Percentiles rank a stretch among this genome's conserved stretches.
Conservation (phyloP, 192 early-diverging fungal genomes). For the Spizellomyces sp. region DNA sequence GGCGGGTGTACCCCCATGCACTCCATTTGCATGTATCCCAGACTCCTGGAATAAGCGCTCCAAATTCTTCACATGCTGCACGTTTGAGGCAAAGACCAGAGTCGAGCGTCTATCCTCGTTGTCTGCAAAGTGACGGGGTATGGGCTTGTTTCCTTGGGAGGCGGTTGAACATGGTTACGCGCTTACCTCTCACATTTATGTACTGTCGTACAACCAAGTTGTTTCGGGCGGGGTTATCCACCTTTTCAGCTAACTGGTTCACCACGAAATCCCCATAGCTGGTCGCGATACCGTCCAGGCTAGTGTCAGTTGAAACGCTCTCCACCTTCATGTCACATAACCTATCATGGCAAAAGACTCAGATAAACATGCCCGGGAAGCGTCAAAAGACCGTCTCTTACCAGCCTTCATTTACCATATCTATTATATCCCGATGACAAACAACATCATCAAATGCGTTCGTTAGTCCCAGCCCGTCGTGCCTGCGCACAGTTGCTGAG, state of each 20-base stretch:
- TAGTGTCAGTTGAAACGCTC: slow-evolving; percentile 64
- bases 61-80: slow-evolving; percentile 71
- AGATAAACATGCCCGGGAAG: neutral
- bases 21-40: slow-evolving; percentile 46
- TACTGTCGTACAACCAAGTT: slow-evolving; percentile 2
- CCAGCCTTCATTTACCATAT: slow-evolving; percentile 87
- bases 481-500: slow-evolving; percentile 84
- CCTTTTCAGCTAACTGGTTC: slow-evolving; percentile 42
- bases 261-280: slow-evolving; percentile 64
- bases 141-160: neutral
- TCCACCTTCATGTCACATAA: slow-evolving; percentile 67
- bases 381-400: slow-evolving; percentile 10
- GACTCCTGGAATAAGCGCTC: slow-evolving; percentile 49
- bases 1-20: slow-evolving; percentile 57
- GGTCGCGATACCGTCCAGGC: slow-evolving; percentile 52
- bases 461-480: slow-evolving; percentile 74
- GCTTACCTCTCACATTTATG: slow-evolving; percentile 5
- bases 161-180: neutral
- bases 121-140: neutral
- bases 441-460: slow-evolving; percentile 77
- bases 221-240: slow-evolving; percentile 31
- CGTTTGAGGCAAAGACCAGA: slow-evolving; percentile 87
- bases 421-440: slow-evolving; percentile 70
- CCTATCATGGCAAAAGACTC: slow-evolving; percentile 31
- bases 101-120: slow-evolving; percentile 58